Conservation (phyloP, 1,139 yeast species). For the Saccharomycopsis hybrid region DNA sequence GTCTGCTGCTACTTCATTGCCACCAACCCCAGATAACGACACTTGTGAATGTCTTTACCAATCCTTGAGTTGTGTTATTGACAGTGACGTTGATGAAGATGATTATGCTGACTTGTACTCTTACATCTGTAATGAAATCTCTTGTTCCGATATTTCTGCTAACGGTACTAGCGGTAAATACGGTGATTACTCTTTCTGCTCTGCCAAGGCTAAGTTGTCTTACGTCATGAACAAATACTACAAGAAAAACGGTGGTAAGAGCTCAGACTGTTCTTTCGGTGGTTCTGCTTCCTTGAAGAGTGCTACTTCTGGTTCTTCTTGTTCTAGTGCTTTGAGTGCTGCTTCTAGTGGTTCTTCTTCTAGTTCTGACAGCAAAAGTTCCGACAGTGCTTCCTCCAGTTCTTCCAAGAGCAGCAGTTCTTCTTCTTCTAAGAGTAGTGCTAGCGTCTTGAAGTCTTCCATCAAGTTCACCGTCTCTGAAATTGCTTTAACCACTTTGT, state of each 20-base stretch:
- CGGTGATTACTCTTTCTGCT: conserved; percentile 55
- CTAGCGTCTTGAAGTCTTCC: conserved; percentile 22
- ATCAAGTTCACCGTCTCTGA: conserved; percentile 22
- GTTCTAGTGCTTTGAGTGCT: conserved; percentile 41
- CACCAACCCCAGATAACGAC: conserved; percentile 47
- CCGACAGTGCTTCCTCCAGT: conserved; percentile 28
- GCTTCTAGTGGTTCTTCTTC: conserved; percentile 36
- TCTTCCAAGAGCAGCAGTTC: conserved; percentile 26
- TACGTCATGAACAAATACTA: conserved; percentile 47
- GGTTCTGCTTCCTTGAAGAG: conserved; percentile 47
- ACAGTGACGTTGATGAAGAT: conserved; percentile 31
- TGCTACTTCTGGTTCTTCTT: conserved; percentile 48
- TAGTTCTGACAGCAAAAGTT: conserved; percentile 30
- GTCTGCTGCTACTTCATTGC: conserved; percentile 41
- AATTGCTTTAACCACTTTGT: conserved; percentile 23
- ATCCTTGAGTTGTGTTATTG: conserved; percentile 43
- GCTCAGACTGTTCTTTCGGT: conserved; percentile 49
- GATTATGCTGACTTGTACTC: conserved; percentile 35
- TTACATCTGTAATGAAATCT: conserved; percentile 42
- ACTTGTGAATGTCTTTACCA: conserved; percentile 53
- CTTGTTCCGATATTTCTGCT: conserved; percentile 45
- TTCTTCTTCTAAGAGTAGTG: conserved; percentile 27
- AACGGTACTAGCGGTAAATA: conserved; percentile 46
- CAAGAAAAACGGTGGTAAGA: conserved; percentile 31
- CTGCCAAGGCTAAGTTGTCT: conserved; percentile 44